Evolutionary conservation across 805 yeast genomes (phyloP), one percentile per base, ranked within the genome.

Genomic region (Ogataea ramenticola): DNA sequence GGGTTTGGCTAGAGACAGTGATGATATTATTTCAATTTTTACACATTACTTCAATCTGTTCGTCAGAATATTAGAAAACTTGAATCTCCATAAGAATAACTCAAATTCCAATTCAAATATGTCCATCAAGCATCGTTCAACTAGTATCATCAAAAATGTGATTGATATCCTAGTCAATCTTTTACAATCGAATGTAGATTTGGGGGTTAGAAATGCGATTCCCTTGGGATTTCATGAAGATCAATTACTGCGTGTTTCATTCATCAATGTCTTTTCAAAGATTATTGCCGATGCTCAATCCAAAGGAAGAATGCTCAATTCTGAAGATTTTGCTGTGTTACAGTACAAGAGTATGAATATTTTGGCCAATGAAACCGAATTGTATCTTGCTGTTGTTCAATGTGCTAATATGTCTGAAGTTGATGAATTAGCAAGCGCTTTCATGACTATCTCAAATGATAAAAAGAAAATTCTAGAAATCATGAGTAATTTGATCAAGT

Each of bases 141-240:
- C 74, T 21, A 60, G 66, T 9, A 69, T 87, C 27, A 72, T 79
- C 17, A 86, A 82, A 17, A 78, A 80, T 59, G 77, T 82, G 11
- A 76, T 86, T 43, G 65, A 68, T 20, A 79, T 86, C 19, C 67
- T 87, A 41, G 79, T 89, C 2, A 84, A 84, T 50, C 60, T 88
- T 42, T 67, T 88, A 39, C 80, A 77, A 51, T 73, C 86, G 4
- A 88, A 88, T 53, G 79, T 82, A 7, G 88, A 82, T 43, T 80
- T 85, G 21, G 95, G 96, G 8, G 65, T 88, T 53, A 79, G 78
- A 42, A 78, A 77, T 58, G 88, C 90, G 2, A 60, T 87, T 15
- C 89, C 93, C 0, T 72, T 87, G 57, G 93, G 95, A 0, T 86
- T 80, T 53, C 86, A 86, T 53, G 73, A 74, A 20, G 83, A 84